Evolutionary conservation across 2,329 filamentous ascomycete genomes (phyloP), one percentile per base, ranked within the genome.

Genomic region (Tetracladium maxilliforme): DNA sequence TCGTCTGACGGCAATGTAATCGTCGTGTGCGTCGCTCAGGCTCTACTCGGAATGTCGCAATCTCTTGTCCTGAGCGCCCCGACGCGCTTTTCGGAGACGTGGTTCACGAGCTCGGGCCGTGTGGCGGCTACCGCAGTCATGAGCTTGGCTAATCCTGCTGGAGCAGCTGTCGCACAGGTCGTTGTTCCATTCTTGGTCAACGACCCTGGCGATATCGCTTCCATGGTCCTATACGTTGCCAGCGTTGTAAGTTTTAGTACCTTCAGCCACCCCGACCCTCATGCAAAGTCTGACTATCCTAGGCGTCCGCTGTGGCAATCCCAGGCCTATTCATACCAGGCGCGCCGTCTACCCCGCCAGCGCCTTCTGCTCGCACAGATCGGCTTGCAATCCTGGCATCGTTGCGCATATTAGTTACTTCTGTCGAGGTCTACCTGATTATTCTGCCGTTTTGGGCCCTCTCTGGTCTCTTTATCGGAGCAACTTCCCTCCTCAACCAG

Each of bases 401-500:
- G 4, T 31, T 68, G 13, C 43, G 54, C 6, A 63, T 67, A 11
- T 48, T 86, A 22, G 43, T 62, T 23, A 45, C 42, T 16, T 79
- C 70, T 5, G 57, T 66, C 11, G 75, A 87, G 44, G 77, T 92
- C 50, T 92, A 74, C 64, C 64, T 93, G 33, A 52, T 94, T 35
- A 57, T 86, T 32, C 41, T 86, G 31, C 76, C 86, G n/a, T 95
- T 87, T 52, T 56, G 68, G 35, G 52, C 86, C 40, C 93, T 84
- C 49, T 81, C 93, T 32, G 84, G 79, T 39, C 76, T 90, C 56
- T 98, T 98, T 70, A 95, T 95, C 61, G 78, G 78, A 37, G 60
- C 86, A 36, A 92, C 84, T 24, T 79, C 79, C 3, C 68, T 95
- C 2, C 63, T 95, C 8, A 92, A 87, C 55, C 87, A 94, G 45